Evolutionary conservation across 257 asterid species (phyloP).

Genomic region (Coffea eugenioides): DNA sequence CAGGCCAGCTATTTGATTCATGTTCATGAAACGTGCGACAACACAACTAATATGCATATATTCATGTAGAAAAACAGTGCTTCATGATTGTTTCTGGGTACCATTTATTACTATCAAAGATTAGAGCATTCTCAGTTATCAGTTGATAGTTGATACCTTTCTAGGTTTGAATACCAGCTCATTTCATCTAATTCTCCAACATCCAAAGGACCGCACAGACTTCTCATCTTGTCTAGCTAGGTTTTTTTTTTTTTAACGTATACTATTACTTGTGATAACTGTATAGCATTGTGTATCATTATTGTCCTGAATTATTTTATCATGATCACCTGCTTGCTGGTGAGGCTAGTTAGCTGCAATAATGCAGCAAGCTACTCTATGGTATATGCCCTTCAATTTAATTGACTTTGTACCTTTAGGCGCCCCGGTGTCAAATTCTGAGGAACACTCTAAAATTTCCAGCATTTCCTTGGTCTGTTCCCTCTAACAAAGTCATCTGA

Average conservation of each 20-base stretch:
- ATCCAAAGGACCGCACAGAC: not conserved
- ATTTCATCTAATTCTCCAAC: not conserved
- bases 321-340: not conserved
- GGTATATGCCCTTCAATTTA: slow-evolving; percentile 1
- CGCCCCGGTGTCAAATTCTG: slow-evolving; percentile 9
- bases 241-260: not conserved
- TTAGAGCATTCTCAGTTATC: not conserved
- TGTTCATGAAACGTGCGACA: not conserved
- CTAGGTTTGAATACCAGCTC: not conserved
- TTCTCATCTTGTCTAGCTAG: not conserved
- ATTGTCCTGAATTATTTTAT: not conserved
- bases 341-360: slow-evolving; percentile 1
- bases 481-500: slow-evolving; percentile 45
- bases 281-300: not conserved
- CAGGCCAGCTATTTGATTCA: not conserved
- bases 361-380: slow-evolving; percentile 9
- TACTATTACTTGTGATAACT: not conserved
- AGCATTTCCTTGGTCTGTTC: slow-evolving; percentile 50
- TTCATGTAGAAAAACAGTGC: not conserved
- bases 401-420: not conserved
- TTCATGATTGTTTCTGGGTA: not conserved
- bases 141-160: not conserved
- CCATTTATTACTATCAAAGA: not conserved
- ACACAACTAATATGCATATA: not conserved
- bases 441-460: slow-evolving; percentile 39